Evolutionary conservation across 2,329 filamentous ascomycete genomes (phyloP).

Genomic region (Pestalotiopsis sp.): DNA sequence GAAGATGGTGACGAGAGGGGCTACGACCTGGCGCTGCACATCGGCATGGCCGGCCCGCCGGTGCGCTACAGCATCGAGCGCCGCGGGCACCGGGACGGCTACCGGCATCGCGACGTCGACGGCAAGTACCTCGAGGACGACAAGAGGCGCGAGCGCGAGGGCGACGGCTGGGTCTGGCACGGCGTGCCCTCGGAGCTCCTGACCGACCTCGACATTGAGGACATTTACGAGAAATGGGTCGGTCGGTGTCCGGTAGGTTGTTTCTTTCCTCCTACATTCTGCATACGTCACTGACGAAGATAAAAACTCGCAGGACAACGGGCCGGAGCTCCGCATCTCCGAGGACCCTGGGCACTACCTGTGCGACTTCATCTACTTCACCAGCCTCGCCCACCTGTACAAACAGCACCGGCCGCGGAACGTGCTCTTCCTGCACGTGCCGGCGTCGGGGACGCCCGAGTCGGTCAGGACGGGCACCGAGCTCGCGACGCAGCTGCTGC

Average conservation of each 20-base stretch:
- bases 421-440: slow-evolving; percentile 75
- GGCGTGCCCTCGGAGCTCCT: slow-evolving; percentile 56
- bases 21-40: slow-evolving; percentile 69
- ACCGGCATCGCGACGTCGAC: slow-evolving; percentile 71
- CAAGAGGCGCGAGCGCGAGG: slow-evolving; percentile 35
- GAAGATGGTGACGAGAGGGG: background rate
- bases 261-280: background rate
- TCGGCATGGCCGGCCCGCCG: slow-evolving; percentile 74
- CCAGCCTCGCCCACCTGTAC: slow-evolving; percentile 61
- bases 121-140: slow-evolving; percentile 57
- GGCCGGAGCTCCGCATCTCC: slow-evolving; percentile 58
- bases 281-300: background rate
- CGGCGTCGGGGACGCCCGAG: slow-evolving; percentile 55
- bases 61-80: slow-evolving; percentile 72
- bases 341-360: slow-evolving; percentile 73
- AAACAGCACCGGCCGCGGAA: slow-evolving; percentile 47
- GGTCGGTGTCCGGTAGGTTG: slow-evolving; percentile 48
- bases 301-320: slow-evolving; percentile 25
- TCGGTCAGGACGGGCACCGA: slow-evolving; percentile 51
- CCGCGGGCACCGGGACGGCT: slow-evolving; percentile 71
- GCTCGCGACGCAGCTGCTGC: slow-evolving; percentile 55
- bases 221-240: slow-evolving; percentile 59
- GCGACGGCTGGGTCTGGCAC: slow-evolving; percentile 54
- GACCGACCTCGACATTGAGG: slow-evolving; percentile 59
- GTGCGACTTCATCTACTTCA: slow-evolving; percentile 80